Conservation (phyloP, 768 basidiomycete species). For the Collybia mongolica region DNA sequence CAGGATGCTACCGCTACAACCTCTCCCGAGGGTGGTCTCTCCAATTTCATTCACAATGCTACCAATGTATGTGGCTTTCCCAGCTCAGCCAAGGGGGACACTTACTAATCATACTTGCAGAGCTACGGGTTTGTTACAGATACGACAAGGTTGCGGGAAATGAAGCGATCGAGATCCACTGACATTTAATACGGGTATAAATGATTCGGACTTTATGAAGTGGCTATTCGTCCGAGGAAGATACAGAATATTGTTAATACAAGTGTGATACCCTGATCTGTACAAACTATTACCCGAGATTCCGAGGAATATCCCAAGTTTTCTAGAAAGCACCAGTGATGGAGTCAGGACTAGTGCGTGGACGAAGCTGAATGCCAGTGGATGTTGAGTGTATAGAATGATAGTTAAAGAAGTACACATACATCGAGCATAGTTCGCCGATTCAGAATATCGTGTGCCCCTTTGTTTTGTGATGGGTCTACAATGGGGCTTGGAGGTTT, state of each 20-base stretch:
- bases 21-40: slow-evolving; percentile 53
- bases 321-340: background rate
- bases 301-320: background rate
- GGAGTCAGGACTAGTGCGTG: slow-evolving; percentile 14
- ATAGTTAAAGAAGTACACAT: slow-evolving; percentile 10
- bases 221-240: no score
- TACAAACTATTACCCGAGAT: no score
- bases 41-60: slow-evolving; percentile 58
- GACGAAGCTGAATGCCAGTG: slow-evolving; percentile 23
- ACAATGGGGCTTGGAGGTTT: slow-evolving; percentile 23
- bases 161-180: background rate
- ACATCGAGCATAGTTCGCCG: slow-evolving; percentile 39
- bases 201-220: no score
- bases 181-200: no score
- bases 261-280: no score
- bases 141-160: slow-evolving; percentile 25
- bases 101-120: slow-evolving; percentile 25
- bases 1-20: slow-evolving; percentile 63
- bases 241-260: no score
- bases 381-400: background rate
- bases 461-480: slow-evolving; percentile 7
- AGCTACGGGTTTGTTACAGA: slow-evolving; percentile 53
- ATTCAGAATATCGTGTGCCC: slow-evolving; percentile 14
- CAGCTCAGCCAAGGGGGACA: background rate
- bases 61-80: slow-evolving; percentile 42